These are phyloP conservation scores for Nakaseomyces kungkrabaensis DNA, from an alignment of 1,139 yeast species.

Conservation along the genomic window DNA sequence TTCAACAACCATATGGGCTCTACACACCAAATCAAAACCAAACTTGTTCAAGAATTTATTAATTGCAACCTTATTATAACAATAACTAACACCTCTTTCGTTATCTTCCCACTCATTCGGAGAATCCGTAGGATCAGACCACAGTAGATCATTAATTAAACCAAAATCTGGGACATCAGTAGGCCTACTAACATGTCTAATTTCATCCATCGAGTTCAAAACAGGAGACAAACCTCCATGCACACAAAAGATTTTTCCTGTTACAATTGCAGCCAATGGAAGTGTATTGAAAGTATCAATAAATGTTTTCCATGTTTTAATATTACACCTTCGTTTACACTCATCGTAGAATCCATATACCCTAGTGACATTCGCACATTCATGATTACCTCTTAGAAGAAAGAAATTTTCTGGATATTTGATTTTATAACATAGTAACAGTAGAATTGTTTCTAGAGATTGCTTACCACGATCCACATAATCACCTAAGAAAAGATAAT, in stretches of 20 bases:
- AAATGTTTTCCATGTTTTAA: slow-evolving; percentile 88
- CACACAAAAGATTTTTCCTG: slow-evolving; percentile 92
- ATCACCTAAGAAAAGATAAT: slow-evolving; percentile 86
- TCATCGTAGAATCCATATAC: slow-evolving; percentile 97
- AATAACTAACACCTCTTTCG: slow-evolving; percentile 95
- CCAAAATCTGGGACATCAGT: slow-evolving; percentile 98
- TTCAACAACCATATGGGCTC: slow-evolving; percentile 98
- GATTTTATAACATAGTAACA: slow-evolving; percentile 82
- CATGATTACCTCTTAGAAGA: slow-evolving; percentile 87
- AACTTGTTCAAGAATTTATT: slow-evolving; percentile 80
- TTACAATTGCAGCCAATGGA: slow-evolving; percentile 93
- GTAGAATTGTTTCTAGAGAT: slow-evolving; percentile 77
- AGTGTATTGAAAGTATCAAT: slow-evolving; percentile 90
- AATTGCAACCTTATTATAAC: slow-evolving; percentile 86
- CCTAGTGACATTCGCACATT: slow-evolving; percentile 90
- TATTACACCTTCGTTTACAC: slow-evolving; percentile 85
- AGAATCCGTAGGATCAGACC: slow-evolving; percentile 97
- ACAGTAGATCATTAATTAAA: slow-evolving; percentile 74
- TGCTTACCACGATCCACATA: slow-evolving; percentile 97
- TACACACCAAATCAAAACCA: slow-evolving; percentile 87
- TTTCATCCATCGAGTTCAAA: slow-evolving; percentile 82
- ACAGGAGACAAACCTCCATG: slow-evolving; percentile 97
- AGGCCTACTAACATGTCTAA: slow-evolving; percentile 82
- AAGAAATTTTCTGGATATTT: slow-evolving; percentile 95
- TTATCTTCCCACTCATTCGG: slow-evolving; percentile 96